Evolutionary conservation across 108 stramenopile genomes (phyloP).

Genomic region (Skeletonema grethae): DNA sequence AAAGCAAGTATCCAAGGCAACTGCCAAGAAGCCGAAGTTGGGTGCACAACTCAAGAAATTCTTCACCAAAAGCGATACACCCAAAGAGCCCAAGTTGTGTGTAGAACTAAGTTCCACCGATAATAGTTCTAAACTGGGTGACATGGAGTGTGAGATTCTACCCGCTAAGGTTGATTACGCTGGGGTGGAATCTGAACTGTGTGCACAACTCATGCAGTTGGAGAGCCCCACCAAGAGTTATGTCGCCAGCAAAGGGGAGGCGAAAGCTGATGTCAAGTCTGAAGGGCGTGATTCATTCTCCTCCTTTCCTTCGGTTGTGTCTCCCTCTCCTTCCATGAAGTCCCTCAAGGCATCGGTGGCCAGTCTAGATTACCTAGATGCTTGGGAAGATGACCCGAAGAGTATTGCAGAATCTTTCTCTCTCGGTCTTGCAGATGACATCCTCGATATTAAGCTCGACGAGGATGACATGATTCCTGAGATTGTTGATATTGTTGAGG

Average conservation of each 20-base stretch:
- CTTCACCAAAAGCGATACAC: background rate
- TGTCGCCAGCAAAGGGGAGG: background rate
- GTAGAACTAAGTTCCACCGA: background rate
- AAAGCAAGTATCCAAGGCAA: background rate
- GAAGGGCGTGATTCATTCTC: background rate
- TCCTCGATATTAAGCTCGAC: background rate
- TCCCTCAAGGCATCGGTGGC: background rate
- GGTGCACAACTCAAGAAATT: background rate
- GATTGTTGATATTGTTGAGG: background rate
- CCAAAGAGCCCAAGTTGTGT: background rate
- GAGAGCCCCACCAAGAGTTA: background rate
- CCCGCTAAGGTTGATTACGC: background rate
- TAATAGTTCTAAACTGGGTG: background rate
- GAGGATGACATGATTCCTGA: background rate
- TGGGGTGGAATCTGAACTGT: background rate
- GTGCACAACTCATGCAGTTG: background rate
- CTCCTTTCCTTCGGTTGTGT: background rate
- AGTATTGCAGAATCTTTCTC: background rate
- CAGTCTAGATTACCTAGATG: background rate
- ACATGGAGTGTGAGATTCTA: too few relatives aligned
- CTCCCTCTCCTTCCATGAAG: constrained; percentile 1
- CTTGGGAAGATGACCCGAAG: background rate
- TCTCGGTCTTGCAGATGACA: too few relatives aligned
- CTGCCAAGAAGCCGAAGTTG: background rate
- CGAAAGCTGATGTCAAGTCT: too few relatives aligned